Percentiles rank a stretch among this genome's conserved stretches.
Evolutionary conservation across 495 filamentous ascomycete species (phyloP).

Genomic region (Baudoinia panamericana): DNA sequence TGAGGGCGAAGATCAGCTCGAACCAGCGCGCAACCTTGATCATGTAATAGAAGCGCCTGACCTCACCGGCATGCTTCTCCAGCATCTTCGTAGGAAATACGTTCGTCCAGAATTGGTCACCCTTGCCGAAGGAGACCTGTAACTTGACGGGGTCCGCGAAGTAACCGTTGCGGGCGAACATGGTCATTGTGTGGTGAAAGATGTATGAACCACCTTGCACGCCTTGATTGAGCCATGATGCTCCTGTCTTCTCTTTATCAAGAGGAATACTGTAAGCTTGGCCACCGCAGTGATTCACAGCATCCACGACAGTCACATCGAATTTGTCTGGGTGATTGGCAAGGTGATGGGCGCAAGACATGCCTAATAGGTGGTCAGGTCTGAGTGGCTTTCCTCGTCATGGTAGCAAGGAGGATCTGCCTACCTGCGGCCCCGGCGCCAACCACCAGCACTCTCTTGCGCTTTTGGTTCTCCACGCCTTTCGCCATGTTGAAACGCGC

Average conservation of each 20-base stretch:
- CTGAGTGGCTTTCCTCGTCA: too few relatives aligned
- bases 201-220: slow-evolving; percentile 70
- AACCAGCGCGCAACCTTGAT: slow-evolving; percentile 56
- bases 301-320: slow-evolving; percentile 61
- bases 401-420: not conserved
- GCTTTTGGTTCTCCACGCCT: slow-evolving; percentile 17
- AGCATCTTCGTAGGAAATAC: slow-evolving; percentile 60
- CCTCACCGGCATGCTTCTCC: slow-evolving; percentile 47
- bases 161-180: slow-evolving; percentile 57
- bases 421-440: slow-evolving; percentile 32
- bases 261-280: slow-evolving; percentile 69
- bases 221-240: slow-evolving; percentile 71
- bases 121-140: slow-evolving; percentile 73
- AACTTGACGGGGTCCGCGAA: slow-evolving; percentile 57
- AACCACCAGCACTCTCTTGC: slow-evolving; percentile 29
- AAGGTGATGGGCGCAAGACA: slow-evolving; percentile 63
- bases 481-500: slow-evolving; percentile 21
- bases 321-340: slow-evolving; percentile 62
- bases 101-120: slow-evolving; percentile 66
- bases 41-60: slow-evolving; percentile 50
- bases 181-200: slow-evolving; percentile 71
- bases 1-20: slow-evolving; percentile 55
- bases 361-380: slow-evolving; percentile 26
- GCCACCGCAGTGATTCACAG: slow-evolving; percentile 54
- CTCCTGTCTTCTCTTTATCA: slow-evolving; percentile 51